Percentiles rank a stretch among this genome's conserved stretches.
These are phyloP conservation scores for Chamaecyparis obtusa DNA, from an alignment of 75 land plant genomes.

Conservation along the genomic window DNA sequence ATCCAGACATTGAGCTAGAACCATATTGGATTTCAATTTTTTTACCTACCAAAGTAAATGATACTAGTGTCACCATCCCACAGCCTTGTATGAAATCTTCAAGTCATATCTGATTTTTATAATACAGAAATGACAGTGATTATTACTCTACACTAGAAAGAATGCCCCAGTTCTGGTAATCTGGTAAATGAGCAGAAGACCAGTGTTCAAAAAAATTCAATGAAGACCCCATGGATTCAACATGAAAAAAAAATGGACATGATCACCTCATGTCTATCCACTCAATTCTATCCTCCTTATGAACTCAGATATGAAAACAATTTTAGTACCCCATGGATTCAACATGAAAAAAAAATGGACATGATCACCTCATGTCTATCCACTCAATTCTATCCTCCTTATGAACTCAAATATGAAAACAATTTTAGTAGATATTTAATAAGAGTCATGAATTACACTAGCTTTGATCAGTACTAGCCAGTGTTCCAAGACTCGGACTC, in stretches of 20 bases:
- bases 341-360: not conserved
- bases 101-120: not conserved
- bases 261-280: not conserved
- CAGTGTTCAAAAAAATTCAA: not conserved
- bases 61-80: not conserved
- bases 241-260: not conserved
- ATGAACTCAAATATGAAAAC: not conserved
- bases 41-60: slow-evolving; percentile 48
- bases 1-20: slow-evolving; percentile 69
- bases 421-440: not conserved
- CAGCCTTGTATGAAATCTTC: not conserved
- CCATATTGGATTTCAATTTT: slow-evolving; percentile 68
- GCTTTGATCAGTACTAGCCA: slow-evolving; percentile 4
- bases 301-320: not conserved
- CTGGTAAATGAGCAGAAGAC: not conserved
- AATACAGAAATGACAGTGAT: not conserved
- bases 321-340: not conserved
- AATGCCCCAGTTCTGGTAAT: not conserved
- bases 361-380: not conserved
- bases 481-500: too few relatives aligned
- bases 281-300: not conserved
- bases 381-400: not conserved
- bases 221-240: not conserved
- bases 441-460: not conserved
- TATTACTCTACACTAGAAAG: not conserved